Base-by-base conservation (phyloP, 1,284 basidiomycete genomes). In the Ganoderma leucocontextum region DNA sequence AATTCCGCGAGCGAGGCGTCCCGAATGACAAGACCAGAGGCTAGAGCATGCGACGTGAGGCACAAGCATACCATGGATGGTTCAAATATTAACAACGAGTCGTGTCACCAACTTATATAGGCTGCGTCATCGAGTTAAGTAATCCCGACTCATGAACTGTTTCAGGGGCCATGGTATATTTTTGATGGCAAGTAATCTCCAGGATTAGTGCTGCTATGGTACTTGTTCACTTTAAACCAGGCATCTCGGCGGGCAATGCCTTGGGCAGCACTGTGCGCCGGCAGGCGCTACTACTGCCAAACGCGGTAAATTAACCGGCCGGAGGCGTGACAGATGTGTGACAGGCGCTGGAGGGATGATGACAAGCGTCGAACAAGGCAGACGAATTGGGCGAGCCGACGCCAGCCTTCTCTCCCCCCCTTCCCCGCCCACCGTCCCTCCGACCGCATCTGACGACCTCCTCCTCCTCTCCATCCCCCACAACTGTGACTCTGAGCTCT, bases 351-450 rank as follows among this genome's bases (percentile, higher is more conserved):
- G 47, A 49, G 25, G 47, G 47, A 25, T 55, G 66, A 65, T 63
- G 65, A 55, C 60, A 22, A 60, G 60, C n/a, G 65, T 61, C 66
- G 66, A 63, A 70, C 71, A 70, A 72, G 61, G 71, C 64, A 72
- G 42, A 70, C 71, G 64, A 64, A 72, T 72, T 72, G 68, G 71
- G 71, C 66, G 68, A 72, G 64, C 71, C 71, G 71, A 72, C 68
- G 68, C 64, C 68, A 70, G 71, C 71, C 68, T 64, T 62, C 66
- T 61, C 67, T 64, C 17, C 15, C 61, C 53, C 66, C 47, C 47
- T 49, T 55, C 63, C 64, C 69, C 60, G 60, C 64, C 61, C 69
- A 53, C 64, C 72, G 65, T 59, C 65, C 69, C 66, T 57, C 60
- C 58, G 63, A 59, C 63, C 64, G 35, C 29, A 52, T 42, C 42